A percentile compares a stretch with the other conserved stretches of the same genome.
These are phyloP conservation scores for Verticillium tricorpus DNA, from an alignment of 2,329 filamentous ascomycete species.

Conservation along the genomic window DNA sequence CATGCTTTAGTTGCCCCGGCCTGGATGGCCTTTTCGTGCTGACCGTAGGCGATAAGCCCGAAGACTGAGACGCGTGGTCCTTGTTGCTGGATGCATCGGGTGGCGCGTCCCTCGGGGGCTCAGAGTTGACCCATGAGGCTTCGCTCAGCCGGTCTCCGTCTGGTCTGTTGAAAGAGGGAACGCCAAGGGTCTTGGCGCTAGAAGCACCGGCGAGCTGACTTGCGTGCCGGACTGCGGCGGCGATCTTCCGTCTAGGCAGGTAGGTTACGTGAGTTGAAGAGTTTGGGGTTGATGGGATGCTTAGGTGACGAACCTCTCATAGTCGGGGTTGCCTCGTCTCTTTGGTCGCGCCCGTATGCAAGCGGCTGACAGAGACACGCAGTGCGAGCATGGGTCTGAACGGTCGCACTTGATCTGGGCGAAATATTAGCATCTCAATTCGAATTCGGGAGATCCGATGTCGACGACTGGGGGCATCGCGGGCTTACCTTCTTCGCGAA, in stretches of 20 bases:
- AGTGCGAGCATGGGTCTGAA: slow-evolving; percentile 1
- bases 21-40: neutral
- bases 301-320: neutral
- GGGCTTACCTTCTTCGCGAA: slow-evolving; percentile 2
- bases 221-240: slow-evolving; percentile 1
- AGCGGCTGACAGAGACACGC: neutral
- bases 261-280: neutral
- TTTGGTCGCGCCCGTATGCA: slow-evolving; percentile 1
- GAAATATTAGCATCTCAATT: neutral
- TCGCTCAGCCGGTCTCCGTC: neutral
- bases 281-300: neutral
- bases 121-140: neutral
- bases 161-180: neutral
- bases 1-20: neutral
- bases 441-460: neutral
- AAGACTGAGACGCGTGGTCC: neutral
- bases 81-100: neutral
- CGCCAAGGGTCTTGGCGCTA: neutral
- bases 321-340: slow-evolving; percentile 2
- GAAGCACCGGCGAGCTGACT: neutral
- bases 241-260: neutral
- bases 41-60: neutral
- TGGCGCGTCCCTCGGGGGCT: neutral
- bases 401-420: slow-evolving; percentile 2
- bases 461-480: neutral